Evolutionary conservation across 1,139 yeast genomes (phyloP), one percentile per base, ranked within the genome.

Genomic region (Yamadazyma mexicana): DNA sequence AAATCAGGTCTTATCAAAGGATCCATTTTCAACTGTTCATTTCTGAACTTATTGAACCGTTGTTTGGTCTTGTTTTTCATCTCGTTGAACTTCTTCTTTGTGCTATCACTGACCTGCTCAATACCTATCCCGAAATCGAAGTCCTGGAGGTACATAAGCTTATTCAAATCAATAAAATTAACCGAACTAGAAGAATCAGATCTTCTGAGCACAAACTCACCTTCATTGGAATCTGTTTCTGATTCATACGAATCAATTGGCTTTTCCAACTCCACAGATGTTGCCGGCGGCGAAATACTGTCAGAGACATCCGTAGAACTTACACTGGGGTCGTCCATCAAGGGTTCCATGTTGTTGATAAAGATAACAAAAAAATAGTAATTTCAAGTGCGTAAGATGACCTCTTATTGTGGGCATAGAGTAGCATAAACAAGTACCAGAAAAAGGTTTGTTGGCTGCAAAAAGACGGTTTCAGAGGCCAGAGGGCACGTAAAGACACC

Each of bases 121-220:
- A 69, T 46, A 12, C 67, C 69, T 35, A 66, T 46, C 5, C 77
- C 77, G 50, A 70, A 72, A 46, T 72, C 77, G 46, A 69, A 72
- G 39, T 72, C 77, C 23, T 61, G 67, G 38, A 66, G 54, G 43
- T 70, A 60, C 28, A 70, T 47, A 12, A 71, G 56, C 45, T 64
- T 65, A 22, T 68, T 58, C 35, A 72, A 49, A 43, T 71, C 76
- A 17, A 69, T 56, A 43, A 57, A 69, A 16, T 69, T 60, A 6
- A 66, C 53, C 10, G 73, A 64, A n/a, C 54, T 45, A 6, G 60
- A 42, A 2, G 74, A 67, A 40, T 68, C 67, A 37, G 62, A 58
- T 33, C 75, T 40, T 33, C 36, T 50, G 5, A 50, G 34, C 9
- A 14, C 27, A 34, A 33, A 40, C 5, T 30, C 31, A 9, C n/a